Base-by-base conservation (phyloP, 352 stramenopile species). In the Phytophthora tentaculata region DNA sequence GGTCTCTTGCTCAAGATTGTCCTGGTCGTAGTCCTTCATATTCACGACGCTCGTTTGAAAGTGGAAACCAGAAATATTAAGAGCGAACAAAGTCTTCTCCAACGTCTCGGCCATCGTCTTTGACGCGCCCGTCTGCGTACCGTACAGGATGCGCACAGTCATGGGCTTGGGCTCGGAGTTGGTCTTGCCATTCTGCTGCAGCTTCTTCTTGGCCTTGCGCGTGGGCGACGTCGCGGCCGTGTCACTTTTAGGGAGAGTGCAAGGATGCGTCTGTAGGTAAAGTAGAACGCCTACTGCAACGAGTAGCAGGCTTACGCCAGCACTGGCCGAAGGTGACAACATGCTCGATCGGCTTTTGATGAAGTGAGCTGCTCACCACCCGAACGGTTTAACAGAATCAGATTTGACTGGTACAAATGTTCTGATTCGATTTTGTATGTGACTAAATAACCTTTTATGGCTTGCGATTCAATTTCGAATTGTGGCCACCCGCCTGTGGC, bases 21-120 rank as follows among this genome's bases (percentile, higher is more conserved):
- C 90, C 60, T 94, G 88, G 48, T 95, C 88, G 59, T 94, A 95
- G 63, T 96, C 87, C 61, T 94, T 92, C 82, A 95, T 92, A 78
- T 67, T 93, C 58, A 92, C 83, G n/a, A 95, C 81, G 29, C 77
- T 92, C 20, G 81, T 90, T 63, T 94, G 85, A 69, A 94, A 92
- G 61, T 92, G 81, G 71, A 94, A 92, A 44, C 86, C 86, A 0
- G 83, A 69, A 10, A 96, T 79, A 61, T 94, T 89, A 9, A 94
- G 69, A 19, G 88, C 88, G 65, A 96, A 95, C 44, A 95, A 65
- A 10, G 80, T 86, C 70, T 88, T 88, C 62, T 96, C 74, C 37
- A 94, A 76, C 50, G 75, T 79, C 67, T 92, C 82, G 0, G 85
- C 86, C 83, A 94, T 89, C 7, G 69, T 71, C 73, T 91, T 93